Evolutionary conservation across 768 basidiomycete genomes (phyloP), one percentile per base, ranked within the genome.

Genomic region (Leucosporidium creatinivorum): DNA sequence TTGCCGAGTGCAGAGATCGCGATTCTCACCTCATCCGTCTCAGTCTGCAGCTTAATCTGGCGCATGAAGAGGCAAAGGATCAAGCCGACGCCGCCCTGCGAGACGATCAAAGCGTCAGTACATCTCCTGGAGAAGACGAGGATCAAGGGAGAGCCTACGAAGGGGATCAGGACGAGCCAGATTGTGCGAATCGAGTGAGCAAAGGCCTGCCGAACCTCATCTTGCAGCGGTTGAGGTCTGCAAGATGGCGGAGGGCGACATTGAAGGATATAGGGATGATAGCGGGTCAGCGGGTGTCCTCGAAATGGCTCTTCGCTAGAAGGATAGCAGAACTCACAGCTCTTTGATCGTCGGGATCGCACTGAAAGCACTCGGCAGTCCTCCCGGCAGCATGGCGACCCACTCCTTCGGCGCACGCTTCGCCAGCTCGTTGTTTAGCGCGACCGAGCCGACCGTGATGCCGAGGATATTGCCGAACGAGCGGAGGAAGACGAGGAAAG

Each of bases 371-470:
- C 60, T 49, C 26, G 47, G 18, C 28, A 51, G 25, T 6, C 60
- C 60, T 23, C 60, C 49, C 15, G 60, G 48, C 8, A 50, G 19
- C 21, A 4, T 12, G 0, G 48, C 60, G 21, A 77, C 33, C 62
- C 83, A 83, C 3, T 73, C 77, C 4, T 68, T 51, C 0, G 85
- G 83, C 0, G 85, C 79, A 1, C 70, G 73, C 39, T 74, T 77
- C 17, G 74, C 73, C 19, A 86, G 79, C 58, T 81, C 72, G 74
- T 84, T 86, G 68, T 84, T 82, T 9, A 86, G 78, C 51, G 85
- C 79, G 49, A 31, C 33, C 1, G 60, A 61, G 4, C 82, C 81
- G 66, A 86, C 79, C 0, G 82, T 80, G 68, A 85, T 75, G 0
- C 85, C 85, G 82, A 83, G 83, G 8, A 78, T 77, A 81, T 84